phyloP scores from a whole-genome alignment of 176 grass and related monocot genomes.

The Oryza officinalis region DNA sequence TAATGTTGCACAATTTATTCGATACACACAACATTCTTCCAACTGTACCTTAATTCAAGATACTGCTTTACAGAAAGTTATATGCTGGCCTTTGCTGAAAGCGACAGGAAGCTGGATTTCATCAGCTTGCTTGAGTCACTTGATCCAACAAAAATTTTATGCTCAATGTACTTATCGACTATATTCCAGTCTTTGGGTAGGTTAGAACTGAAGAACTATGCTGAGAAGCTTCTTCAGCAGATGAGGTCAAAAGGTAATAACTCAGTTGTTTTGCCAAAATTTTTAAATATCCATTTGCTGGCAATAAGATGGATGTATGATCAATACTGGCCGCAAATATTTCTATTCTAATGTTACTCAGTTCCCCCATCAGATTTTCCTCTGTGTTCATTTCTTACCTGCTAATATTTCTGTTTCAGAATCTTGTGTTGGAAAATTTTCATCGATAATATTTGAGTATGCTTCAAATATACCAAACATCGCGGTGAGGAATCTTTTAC shows the following conservation, averaged over 20 bases:
- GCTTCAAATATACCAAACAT: conserved; percentile 57
- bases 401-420: conserved; percentile 51
- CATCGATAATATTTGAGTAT: conserved; percentile 71
- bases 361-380: neutral
- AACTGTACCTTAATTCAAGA: conserved; percentile 13
- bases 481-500: conserved; percentile 60
- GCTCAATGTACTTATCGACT: conserved; percentile 55
- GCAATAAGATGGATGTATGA: conserved; percentile 3
- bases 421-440: conserved; percentile 46
- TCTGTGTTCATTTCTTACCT: conserved; percentile 38
- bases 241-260: conserved; percentile 64
- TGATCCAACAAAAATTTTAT: conserved; percentile 62
- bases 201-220: conserved; percentile 52
- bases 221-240: conserved; percentile 67
- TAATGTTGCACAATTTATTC: conserved; percentile 16
- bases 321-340: conserved; percentile 6
- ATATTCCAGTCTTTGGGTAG: conserved; percentile 79
- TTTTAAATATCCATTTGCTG: conserved; percentile 29
- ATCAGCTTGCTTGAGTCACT: conserved; percentile 60
- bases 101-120: conserved; percentile 63
- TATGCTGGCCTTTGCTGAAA: conserved; percentile 92
- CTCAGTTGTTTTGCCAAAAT: neutral
- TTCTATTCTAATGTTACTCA: conserved; percentile 12
- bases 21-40: conserved; percentile 16
- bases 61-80: conserved; percentile 70